phyloP scores from a whole-genome alignment of 73 alveolate genomes.

The Symbiodinium pilosum region DNA sequence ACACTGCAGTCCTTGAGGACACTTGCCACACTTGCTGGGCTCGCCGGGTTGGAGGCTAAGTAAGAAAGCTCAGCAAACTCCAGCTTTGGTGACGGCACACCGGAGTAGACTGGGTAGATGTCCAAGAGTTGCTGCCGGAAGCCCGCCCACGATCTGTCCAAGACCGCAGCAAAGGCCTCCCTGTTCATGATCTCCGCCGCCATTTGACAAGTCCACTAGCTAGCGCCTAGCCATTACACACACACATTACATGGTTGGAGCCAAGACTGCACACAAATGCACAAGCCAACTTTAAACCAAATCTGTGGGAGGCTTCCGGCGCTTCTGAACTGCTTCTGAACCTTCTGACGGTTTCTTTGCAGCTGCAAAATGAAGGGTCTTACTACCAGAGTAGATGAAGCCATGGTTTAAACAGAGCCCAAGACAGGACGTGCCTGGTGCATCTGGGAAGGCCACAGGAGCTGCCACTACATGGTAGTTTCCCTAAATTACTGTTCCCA shows the following conservation, averaged over 20 bases:
- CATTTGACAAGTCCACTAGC: not conserved
- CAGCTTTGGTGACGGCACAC: not conserved
- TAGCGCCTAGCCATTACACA: too few species aligned
- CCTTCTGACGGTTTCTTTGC: too few species aligned
- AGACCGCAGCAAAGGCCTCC: not conserved
- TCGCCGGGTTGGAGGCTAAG: not conserved
- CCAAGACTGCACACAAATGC: not conserved
- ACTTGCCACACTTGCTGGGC: not conserved
- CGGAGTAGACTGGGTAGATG: not conserved
- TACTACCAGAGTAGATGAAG: too few species aligned
- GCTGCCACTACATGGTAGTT: too few species aligned
- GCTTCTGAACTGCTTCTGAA: too few species aligned
- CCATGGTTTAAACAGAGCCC: too few species aligned
- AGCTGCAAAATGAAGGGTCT: too few species aligned
- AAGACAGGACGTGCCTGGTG: too few species aligned
- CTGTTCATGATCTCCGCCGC: not conserved
- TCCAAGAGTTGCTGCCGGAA: not conserved
- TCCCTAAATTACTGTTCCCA: too few species aligned
- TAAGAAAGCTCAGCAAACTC: not conserved
- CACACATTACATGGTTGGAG: not conserved
- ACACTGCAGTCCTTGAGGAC: too few species aligned
- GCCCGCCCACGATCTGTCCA: constrained; percentile 1
- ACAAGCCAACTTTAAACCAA: not conserved
- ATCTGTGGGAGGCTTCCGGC: too few species aligned
- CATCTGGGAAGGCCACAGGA: too few species aligned